These are phyloP conservation scores for Rhynchospora breviuscula DNA, from an alignment of 176 grass and related monocot genomes.

Conservation along the genomic window DNA sequence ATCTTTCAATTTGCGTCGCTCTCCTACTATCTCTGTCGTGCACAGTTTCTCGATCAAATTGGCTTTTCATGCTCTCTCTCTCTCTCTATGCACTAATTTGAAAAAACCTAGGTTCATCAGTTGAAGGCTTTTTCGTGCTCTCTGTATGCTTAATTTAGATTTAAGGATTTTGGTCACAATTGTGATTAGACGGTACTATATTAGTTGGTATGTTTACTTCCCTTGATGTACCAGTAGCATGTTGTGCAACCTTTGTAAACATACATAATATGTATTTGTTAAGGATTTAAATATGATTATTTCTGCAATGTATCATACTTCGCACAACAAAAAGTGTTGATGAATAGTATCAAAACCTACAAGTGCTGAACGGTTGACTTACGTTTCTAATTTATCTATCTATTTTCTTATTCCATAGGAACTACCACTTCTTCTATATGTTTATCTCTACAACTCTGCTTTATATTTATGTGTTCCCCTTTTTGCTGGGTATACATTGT, in stretches of 20 bases:
- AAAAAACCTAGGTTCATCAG: too few species aligned
- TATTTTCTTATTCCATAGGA: constrained; percentile 48
- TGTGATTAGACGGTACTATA: neutral
- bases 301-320: neutral
- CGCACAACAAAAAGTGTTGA: neutral
- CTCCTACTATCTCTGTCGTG: too few species aligned
- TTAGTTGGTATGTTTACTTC: neutral
- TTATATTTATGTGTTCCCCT: constrained; percentile 78
- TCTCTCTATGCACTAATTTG: too few species aligned
- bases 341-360: neutral
- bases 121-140: too few species aligned
- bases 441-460: constrained; percentile 82
- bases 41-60: too few species aligned
- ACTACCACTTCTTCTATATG: constrained; percentile 98
- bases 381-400: neutral
- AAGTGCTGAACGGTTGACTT: neutral
- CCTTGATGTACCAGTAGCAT: neutral
- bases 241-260: neutral
- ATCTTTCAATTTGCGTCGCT: too few species aligned
- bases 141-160: neutral
- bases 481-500: constrained; percentile 87
- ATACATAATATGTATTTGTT: neutral
- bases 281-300: neutral
- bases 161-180: neutral
- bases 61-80: too few species aligned